Conservation (phyloP, 2,329 filamentous ascomycete species). For the Fusarium longipes region DNA sequence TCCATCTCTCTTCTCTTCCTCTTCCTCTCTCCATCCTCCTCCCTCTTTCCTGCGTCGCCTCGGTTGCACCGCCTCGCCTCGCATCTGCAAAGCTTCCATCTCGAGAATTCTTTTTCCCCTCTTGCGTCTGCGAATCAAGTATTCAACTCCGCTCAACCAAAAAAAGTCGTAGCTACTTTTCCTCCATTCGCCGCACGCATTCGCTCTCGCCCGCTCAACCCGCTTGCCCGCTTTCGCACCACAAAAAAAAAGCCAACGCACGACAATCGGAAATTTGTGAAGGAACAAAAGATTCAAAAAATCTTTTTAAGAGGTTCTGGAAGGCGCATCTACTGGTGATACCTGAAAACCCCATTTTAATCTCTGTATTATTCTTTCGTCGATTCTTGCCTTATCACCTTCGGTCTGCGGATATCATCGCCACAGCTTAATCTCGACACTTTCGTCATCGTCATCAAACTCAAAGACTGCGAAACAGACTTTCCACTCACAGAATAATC, state of each 20-base stretch:
- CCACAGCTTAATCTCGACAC: slow-evolving; percentile 43
- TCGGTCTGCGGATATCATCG: slow-evolving; percentile 26
- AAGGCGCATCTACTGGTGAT: slow-evolving; percentile 48
- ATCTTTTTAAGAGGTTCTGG: slow-evolving; percentile 37
- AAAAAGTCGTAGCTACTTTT: not conserved
- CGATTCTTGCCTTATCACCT: slow-evolving; percentile 45
- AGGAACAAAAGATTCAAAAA: slow-evolving; percentile 37
- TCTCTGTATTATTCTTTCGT: slow-evolving; percentile 47
- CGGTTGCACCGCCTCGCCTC: slow-evolving; percentile 40
- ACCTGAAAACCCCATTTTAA: slow-evolving; percentile 44
- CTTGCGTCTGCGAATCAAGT: slow-evolving; percentile 41
- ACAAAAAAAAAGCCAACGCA: slow-evolving; percentile 28
- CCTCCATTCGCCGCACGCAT: slow-evolving; percentile 30
- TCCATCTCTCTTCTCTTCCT: slow-evolving; percentile 44
- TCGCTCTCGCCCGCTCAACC: slow-evolving; percentile 17
- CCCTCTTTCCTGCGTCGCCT: slow-evolving; percentile 46
- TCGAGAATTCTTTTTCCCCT: slow-evolving; percentile 16
- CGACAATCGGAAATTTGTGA: slow-evolving; percentile 36
- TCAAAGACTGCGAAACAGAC: slow-evolving; percentile 42
- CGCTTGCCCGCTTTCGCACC: slow-evolving; percentile 29
- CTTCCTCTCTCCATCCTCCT: slow-evolving; percentile 35
- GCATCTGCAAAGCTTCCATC: slow-evolving; percentile 8
- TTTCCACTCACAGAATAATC: slow-evolving; percentile 42
- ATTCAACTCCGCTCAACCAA: slow-evolving; percentile 7
- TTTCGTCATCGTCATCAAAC: slow-evolving; percentile 29